Conservation (phyloP, 1,284 basidiomycete species). For the Xerocomus tenax region DNA sequence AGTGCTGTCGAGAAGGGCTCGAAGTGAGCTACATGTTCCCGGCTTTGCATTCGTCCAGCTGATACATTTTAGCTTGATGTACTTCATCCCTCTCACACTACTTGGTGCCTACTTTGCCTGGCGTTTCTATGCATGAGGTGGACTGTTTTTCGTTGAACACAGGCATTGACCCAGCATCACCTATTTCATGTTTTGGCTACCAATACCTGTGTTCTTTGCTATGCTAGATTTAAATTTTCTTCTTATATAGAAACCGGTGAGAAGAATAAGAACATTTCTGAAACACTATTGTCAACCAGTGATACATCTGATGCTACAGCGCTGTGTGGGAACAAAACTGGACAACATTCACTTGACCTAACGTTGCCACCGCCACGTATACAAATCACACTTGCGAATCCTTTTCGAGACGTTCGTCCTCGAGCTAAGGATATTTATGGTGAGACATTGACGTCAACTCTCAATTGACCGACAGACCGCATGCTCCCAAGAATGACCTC, state of each 20-base stretch:
- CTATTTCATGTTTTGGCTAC: slow-evolving; percentile 12
- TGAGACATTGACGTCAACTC: background rate
- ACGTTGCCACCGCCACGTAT: background rate
- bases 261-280: background rate
- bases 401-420: slow-evolving; percentile 27
- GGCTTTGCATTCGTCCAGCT: background rate
- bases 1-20: slow-evolving; percentile 58
- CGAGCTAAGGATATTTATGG: slow-evolving; percentile 16
- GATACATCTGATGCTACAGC: background rate
- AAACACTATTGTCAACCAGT: background rate
- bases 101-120: slow-evolving; percentile 77
- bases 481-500: slow-evolving; percentile 23
- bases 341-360: background rate
- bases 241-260: background rate
- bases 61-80: slow-evolving; percentile 49
- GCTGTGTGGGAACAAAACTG: background rate
- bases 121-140: slow-evolving; percentile 54
- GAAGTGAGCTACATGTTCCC: slow-evolving; percentile 43
- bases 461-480: slow-evolving; percentile 17
- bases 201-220: slow-evolving; percentile 11
- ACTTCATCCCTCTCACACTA: slow-evolving; percentile 67
- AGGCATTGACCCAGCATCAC: background rate
- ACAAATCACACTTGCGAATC: background rate
- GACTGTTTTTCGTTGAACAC: background rate
- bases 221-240: slow-evolving; percentile 20